Conservation (phyloP, 1,284 basidiomycete genomes). For the Ceratobasidium sp. region DNA sequence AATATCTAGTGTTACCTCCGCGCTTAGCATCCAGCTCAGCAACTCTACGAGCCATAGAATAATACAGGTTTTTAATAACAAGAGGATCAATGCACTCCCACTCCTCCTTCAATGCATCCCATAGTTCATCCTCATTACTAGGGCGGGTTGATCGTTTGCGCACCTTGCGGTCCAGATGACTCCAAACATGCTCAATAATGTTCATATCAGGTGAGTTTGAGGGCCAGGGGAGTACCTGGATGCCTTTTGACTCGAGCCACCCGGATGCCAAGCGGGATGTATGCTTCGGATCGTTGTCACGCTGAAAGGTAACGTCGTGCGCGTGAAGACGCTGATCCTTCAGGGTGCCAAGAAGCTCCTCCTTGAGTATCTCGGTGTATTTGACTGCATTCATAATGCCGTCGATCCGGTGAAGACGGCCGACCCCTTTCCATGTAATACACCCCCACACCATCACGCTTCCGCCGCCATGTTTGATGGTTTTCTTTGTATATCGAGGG, state of each 20-base stretch:
- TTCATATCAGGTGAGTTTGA: slow-evolving; percentile 12
- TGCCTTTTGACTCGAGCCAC: slow-evolving; percentile 1
- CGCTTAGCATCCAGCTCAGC: not conserved
- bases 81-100: slow-evolving; percentile 5
- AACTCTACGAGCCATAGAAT: slow-evolving; percentile 6
- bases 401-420: slow-evolving; percentile 16
- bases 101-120: slow-evolving; percentile 5
- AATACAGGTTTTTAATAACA: slow-evolving; percentile 16
- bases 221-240: slow-evolving; percentile 10
- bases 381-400: slow-evolving; percentile 9
- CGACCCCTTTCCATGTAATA: not conserved
- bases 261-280: not conserved
- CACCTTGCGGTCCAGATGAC: not conserved
- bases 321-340: not conserved
- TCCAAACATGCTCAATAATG: slow-evolving; percentile 17
- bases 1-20: slow-evolving; percentile 22
- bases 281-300: slow-evolving; percentile 14
- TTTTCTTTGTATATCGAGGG: not conserved
- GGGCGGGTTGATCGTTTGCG: not conserved
- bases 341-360: slow-evolving; percentile 8
- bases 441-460: slow-evolving; percentile 32
- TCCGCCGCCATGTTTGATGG: slow-evolving; percentile 8
- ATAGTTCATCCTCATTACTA: not conserved
- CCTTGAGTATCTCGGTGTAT: slow-evolving; percentile 25
- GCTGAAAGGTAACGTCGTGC: slow-evolving; percentile 11